Evolutionary conservation across 257 asterid species (phyloP).

Genomic region (Lavandula angustifolia): DNA sequence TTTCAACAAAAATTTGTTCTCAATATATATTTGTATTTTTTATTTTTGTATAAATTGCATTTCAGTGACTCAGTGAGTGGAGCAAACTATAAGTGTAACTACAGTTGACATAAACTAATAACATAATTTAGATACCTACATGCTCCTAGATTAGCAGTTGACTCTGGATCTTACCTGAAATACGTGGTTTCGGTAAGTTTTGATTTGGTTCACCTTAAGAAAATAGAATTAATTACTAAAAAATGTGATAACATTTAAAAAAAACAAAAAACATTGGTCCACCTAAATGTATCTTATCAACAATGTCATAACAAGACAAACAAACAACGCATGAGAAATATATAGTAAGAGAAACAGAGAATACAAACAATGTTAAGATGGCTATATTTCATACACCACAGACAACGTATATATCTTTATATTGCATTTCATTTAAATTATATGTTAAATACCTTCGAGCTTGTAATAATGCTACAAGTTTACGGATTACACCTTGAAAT

Average conservation of each 20-base stretch:
- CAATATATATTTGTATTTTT: too few relatives aligned
- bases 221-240: conserved; percentile 1
- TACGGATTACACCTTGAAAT: background rate
- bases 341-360: conserved; percentile 11
- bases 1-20: background rate
- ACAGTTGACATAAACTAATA: conserved; percentile 8
- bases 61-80: background rate
- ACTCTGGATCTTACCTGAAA: conserved; percentile 49
- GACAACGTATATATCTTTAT: background rate
- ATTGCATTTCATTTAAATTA: too few relatives aligned
- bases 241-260: background rate
- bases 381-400: background rate
- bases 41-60: background rate
- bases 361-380: conserved; percentile 30
- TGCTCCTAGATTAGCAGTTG: conserved; percentile 58
- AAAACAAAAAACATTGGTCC: conserved; percentile 23
- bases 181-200: conserved; percentile 57
- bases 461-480: background rate
- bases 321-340: conserved; percentile 17
- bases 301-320: conserved; percentile 36
- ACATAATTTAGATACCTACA: background rate
- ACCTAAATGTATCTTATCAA: conserved; percentile 27
- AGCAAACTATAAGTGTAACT: conserved; percentile 4
- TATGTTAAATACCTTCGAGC: background rate
- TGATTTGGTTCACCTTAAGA: conserved; percentile 40